Conservation (phyloP, 2,329 filamentous ascomycete species). For the Botrytis fabae region DNA sequence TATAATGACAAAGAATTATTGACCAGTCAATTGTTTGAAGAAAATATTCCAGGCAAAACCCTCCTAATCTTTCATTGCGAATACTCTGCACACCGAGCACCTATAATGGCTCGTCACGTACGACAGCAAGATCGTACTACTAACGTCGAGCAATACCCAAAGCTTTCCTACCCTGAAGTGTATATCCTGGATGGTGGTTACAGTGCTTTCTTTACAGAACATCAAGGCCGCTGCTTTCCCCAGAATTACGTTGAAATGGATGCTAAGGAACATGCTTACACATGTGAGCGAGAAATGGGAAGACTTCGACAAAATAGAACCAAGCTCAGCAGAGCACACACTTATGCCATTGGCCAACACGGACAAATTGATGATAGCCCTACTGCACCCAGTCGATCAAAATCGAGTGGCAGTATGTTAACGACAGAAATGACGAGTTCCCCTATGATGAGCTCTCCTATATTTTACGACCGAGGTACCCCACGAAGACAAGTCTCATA, state of each 20-base stretch:
- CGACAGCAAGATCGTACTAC: slow-evolving; percentile 82
- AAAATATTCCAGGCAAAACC: slow-evolving; percentile 66
- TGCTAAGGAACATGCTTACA: slow-evolving; percentile 84
- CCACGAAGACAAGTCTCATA: slow-evolving; percentile 65
- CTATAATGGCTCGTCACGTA: slow-evolving; percentile 92
- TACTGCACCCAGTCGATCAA: slow-evolving; percentile 46
- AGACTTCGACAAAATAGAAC: slow-evolving; percentile 83
- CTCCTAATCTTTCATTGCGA: slow-evolving; percentile 95
- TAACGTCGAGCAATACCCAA: slow-evolving; percentile 85
- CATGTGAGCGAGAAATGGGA: slow-evolving; percentile 92
- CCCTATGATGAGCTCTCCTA: slow-evolving; percentile 41
- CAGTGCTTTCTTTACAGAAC: slow-evolving; percentile 82
- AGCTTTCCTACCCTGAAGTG: slow-evolving; percentile 90
- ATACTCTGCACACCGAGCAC: slow-evolving; percentile 94
- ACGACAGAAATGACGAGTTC: slow-evolving; percentile 35
- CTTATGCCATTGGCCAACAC: slow-evolving; percentile 89
- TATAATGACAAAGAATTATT: slow-evolving; percentile 95
- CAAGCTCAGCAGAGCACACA: slow-evolving; percentile 84
- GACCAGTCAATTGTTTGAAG: slow-evolving; percentile 72
- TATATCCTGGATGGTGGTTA: slow-evolving; percentile 98
- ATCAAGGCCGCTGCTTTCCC: slow-evolving; percentile 81
- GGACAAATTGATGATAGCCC: slow-evolving; percentile 59
- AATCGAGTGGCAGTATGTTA: slow-evolving; percentile 40
- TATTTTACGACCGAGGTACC: slow-evolving; percentile 53
- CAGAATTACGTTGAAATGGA: slow-evolving; percentile 98